Percentiles rank a stretch among this genome's conserved stretches.
phyloP scores from a whole-genome alignment of 305 asterid species.

The Solanum hybrid region DNA sequence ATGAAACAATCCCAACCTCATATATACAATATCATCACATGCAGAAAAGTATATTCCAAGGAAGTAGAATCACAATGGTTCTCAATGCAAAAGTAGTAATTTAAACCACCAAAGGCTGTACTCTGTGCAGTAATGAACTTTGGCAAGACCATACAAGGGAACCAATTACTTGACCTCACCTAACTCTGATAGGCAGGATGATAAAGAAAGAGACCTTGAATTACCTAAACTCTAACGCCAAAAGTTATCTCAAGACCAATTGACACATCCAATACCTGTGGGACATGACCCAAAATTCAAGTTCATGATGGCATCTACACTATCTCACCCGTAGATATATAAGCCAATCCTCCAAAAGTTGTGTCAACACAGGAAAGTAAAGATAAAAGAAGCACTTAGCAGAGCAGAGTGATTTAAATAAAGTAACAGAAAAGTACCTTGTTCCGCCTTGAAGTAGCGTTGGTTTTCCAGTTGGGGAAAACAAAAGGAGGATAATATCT shows the following conservation, averaged over 20 bases:
- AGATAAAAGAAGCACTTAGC: background rate
- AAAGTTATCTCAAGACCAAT: background rate
- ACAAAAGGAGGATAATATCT: constrained; percentile 70
- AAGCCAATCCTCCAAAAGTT: too few relatives aligned
- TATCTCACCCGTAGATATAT: too few relatives aligned
- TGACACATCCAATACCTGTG: too few relatives aligned
- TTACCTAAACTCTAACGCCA: background rate
- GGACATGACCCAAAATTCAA: too few relatives aligned
- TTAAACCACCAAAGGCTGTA: background rate
- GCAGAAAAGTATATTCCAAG: background rate
- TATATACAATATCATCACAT: background rate
- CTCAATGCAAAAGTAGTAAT: background rate
- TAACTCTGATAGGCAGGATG: background rate
- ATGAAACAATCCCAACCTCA: background rate
- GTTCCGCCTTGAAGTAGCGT: constrained; percentile 54
- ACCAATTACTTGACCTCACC: background rate
- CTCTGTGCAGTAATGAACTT: background rate
- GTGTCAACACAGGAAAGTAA: background rate
- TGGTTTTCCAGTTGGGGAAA: constrained; percentile 81
- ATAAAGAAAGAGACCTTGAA: background rate
- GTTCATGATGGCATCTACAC: too few relatives aligned
- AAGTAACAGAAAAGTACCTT: constrained; percentile 30
- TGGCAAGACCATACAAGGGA: background rate
- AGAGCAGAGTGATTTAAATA: background rate
- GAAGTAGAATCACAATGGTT: background rate